Evolutionary conservation across 1,284 basidiomycete genomes (phyloP).

Genomic region (Microstroma glucosiphilum): DNA sequence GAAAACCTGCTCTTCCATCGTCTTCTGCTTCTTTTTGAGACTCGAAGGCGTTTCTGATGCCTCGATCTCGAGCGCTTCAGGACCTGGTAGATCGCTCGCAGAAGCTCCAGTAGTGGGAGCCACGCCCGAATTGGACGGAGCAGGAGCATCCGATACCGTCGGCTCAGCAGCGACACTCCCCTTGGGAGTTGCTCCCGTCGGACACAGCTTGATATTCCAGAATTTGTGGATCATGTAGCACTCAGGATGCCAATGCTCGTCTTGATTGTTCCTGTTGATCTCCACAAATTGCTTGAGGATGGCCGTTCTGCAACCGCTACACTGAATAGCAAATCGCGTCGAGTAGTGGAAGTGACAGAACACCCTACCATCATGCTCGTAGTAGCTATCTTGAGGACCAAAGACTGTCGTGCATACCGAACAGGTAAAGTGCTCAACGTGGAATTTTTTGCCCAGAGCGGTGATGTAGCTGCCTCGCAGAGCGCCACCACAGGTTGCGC

Average conservation of each 20-base stretch:
- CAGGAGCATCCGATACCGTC: conserved; percentile 13
- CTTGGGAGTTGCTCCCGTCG: conserved; percentile 37
- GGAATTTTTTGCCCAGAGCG: conserved; percentile 97
- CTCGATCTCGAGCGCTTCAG: conserved; percentile 59
- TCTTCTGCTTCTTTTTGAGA: conserved; percentile 83
- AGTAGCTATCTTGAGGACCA: conserved; percentile 96
- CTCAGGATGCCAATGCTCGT: conserved; percentile 99
- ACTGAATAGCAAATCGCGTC: conserved; percentile 95
- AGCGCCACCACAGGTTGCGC: conserved; percentile 88
- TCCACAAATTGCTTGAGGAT: conserved; percentile 99
- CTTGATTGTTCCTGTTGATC: conserved; percentile 93
- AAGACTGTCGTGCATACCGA: conserved; percentile 92
- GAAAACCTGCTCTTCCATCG: conserved; percentile 96
- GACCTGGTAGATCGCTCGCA: conserved; percentile 20
- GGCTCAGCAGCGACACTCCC: conserved; percentile 23
- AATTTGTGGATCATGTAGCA: conserved; percentile 99
- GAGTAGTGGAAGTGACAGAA: conserved; percentile 78
- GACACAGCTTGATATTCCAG: conserved; percentile 89
- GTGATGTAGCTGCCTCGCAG: conserved; percentile 97
- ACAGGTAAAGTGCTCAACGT: conserved; percentile 99
- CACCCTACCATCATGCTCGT: conserved; percentile 92
- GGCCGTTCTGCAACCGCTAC: conserved; percentile 93
- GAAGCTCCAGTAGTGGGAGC: conserved; percentile 12
- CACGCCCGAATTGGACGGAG: conserved; percentile 20
- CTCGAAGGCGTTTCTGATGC: conserved; percentile 67